Base-by-base conservation (phyloP, 805 yeast genomes). In the Saturnispora besseyi region DNA sequence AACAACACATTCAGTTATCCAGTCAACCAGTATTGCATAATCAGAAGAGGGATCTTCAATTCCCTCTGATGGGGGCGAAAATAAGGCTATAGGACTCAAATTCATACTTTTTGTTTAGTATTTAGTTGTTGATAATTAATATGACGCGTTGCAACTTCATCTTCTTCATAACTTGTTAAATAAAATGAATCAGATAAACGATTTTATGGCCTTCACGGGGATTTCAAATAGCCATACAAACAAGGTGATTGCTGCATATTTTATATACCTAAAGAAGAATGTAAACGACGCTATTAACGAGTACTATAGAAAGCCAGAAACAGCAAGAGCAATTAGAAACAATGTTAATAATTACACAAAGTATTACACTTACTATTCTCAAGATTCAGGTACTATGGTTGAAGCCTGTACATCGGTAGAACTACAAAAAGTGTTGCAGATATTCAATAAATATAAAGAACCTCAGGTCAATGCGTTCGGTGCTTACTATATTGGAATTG, bases 401-500 rank as follows among this genome's bases (percentile, higher is more conserved):
- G 34, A 12, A 12, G 34, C 15, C 5, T 13, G 13, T 10, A 30
- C 36, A 5, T 33, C 47, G 3, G 24, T 12, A 21, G 45, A 28
- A 13, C 18, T n/a, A 8, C 18, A 12, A 2, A 50, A 55, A 31
- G 53, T 75, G 36, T 57, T 56, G 15, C 57, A 55, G 0, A 21
- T 76, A 1, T 76, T 66, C 54, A 61, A 70, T 24, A 51, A 45
- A n/a, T 66, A 65, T 49, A 61, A 58, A 46, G 65, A 61, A 41
- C 55, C 46, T 8, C 44, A 44, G 21, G 21, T 33, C 31, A 61
- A 62, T 47, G 57, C 58, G 1, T 44, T 63, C 21, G 65, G 66
- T 10, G 50, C 48, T 15, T 46, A 68, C 11, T 58, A 52, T 40
- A 86, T 89, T 36, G 91, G 81, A 26, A 72, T 86, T 9, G 93